Base-by-base conservation (phyloP, 768 basidiomycete genomes). In the Calocybe indica region DNA sequence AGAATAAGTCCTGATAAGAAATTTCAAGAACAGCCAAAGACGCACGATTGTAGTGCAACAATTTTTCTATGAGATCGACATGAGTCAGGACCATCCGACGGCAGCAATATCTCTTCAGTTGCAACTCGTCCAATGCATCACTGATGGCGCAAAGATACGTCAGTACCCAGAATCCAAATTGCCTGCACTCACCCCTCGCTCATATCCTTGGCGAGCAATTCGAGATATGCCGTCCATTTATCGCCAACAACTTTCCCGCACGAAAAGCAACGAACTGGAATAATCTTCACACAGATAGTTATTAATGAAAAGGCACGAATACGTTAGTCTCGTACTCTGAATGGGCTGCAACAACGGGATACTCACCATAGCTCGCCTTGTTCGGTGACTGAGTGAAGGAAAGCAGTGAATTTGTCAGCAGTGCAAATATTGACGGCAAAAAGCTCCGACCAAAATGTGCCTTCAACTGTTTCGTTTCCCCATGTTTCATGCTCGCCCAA, bases 161-260 rank as follows among this genome's bases (percentile, higher is more conserved):
- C 36, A 22, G 40, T 3, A 40, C 33, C 35, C 11, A 6, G 28
- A 15, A 5, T 29, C 32, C 6, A 32, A 43, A 13, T 22, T 4
- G 22, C 15, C 15, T 32, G 39, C 42, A 70, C 86, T 54, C 57
- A 94, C 94, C 93, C 93, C 74, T 97, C 94, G 54, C 78, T 83
- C 68, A 82, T 80, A 56, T 90, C 92, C 48, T 79, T 78, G 33
- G 84, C 80, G 50, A 96, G 71, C 38, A 94, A 69, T 58, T 86
- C 83, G 34, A 96, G 69, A 64, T 96, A 98, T 14, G 78, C 76
- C 49, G 80, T 85, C 94, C 95, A 97, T 55, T 96, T 90, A 72
- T 97, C 92, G 41, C 95, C 92, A 37, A 97, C 85, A 52, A 98
- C 93, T 67, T 97, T 97, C 40, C 95, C 95, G 60, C 92, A 95